Conservation (phyloP, 805 yeast genomes). For the Torulaspora indica region DNA sequence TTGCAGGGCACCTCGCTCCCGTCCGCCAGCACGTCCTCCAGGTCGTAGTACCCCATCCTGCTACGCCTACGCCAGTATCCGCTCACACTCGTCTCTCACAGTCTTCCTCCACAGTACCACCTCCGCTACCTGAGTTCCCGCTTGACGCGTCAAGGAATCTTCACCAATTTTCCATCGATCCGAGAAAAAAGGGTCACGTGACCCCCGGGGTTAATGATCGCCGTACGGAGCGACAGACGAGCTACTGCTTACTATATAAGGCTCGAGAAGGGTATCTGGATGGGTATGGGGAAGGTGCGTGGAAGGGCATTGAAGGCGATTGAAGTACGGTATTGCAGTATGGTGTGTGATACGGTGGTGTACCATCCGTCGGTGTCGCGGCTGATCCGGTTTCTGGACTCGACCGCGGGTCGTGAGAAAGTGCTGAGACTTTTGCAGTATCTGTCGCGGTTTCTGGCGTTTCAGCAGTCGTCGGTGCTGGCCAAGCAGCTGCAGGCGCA, state of each 20-base stretch:
- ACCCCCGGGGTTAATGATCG: background rate
- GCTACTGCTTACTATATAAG: too few species aligned
- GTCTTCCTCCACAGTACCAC: background rate
- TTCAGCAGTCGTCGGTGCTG: slow-evolving; percentile 48
- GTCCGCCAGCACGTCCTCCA: slow-evolving; percentile 71
- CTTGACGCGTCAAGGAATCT: background rate
- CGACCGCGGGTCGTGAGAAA: slow-evolving; percentile 76
- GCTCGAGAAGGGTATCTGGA: background rate
- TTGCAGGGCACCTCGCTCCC: slow-evolving; percentile 71
- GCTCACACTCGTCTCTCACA: background rate
- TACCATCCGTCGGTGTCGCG: slow-evolving; percentile 70
- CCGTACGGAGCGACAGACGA: background rate
- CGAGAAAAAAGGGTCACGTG: background rate
- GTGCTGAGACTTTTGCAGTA: slow-evolving; percentile 74
- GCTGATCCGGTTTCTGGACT: slow-evolving; percentile 58
- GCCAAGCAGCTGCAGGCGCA: slow-evolving; percentile 56
- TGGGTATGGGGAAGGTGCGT: too few species aligned
- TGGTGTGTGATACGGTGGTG: slow-evolving; percentile 64
- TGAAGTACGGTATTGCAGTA: slow-evolving; percentile 31
- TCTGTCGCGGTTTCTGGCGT: slow-evolving; percentile 67
- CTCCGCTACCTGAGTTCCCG: background rate
- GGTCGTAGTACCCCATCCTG: slow-evolving; percentile 55
- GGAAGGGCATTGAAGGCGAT: background rate
- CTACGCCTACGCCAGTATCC: too few species aligned
- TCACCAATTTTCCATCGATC: slow-evolving; percentile 5